Evolutionary conservation across 2,329 filamentous ascomycete genomes (phyloP), one percentile per base, ranked within the genome.

Genomic region (Colletotrichum tabaci): DNA sequence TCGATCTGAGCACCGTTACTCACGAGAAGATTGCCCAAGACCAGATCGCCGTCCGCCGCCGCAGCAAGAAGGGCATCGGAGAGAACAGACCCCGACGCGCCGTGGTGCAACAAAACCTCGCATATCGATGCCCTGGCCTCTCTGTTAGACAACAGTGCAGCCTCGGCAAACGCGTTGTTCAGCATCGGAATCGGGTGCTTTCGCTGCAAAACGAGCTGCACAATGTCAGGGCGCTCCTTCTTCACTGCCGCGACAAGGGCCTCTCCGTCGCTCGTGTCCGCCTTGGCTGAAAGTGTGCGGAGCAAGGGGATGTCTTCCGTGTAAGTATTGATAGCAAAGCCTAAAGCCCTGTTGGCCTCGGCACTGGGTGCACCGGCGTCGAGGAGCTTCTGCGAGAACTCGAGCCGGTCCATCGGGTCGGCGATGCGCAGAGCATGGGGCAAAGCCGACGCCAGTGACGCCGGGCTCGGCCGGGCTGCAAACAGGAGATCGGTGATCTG

Each of bases 271-370:
- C 81, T 82, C 0, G 83, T 84, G 70, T 90, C 87, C 2, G 88
- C 87, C 42, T 82, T 82, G 3, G 77, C 71, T 0, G 85, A 82
- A 7, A 90, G 77, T 0, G 84, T 76, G 1, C 81, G 81, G 23
- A 90, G 81, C 0, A 90, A 79, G 1, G 84, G 80, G 0, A 86
- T 76, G 62, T 90, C 88, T n/a, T 82, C 78, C 0, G 86, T 81
- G 65, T 86, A 84, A 0, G 82, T 81, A 9, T 78, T 79, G 23
- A 90, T 84, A 6, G 87, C 84, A 72, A 88, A 87, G 0, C 84
- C 81, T 38, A 90, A 77, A 0, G 88, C 88, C 30, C 85, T 79
- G 61, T 88, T 89, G 1, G 84, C 83, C 72, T 90, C 87, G 0
- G 74, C 77, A 0, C 83, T 78, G 0, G 84, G 83, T 2, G 86